Percentiles rank a stretch among this genome's conserved stretches.
Evolutionary conservation across 768 basidiomycete species (phyloP).

Genomic region (Calvatia gigantea): DNA sequence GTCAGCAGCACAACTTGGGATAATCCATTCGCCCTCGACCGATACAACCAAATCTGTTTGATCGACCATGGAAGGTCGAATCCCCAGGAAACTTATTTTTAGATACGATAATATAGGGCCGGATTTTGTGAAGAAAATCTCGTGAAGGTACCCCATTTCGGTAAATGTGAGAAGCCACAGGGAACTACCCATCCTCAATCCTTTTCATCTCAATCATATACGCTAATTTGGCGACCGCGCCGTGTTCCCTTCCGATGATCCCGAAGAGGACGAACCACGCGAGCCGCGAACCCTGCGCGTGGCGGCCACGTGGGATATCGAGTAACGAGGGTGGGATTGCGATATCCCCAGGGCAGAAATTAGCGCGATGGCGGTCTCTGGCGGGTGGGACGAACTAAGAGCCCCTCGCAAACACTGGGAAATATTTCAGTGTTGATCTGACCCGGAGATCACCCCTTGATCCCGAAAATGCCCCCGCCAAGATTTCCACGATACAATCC

Average conservation of each 20-base stretch:
- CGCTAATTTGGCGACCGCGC: conserved; percentile 5
- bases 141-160: not conserved
- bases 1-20: not conserved
- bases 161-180: not conserved
- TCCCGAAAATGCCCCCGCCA: conserved; percentile 36
- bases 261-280: conserved; percentile 17
- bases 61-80: not conserved
- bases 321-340: not conserved
- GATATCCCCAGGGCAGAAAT: conserved; percentile 3
- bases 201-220: conserved; percentile 7
- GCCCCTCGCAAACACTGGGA: conserved; percentile 7
- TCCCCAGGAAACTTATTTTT: not conserved
- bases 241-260: conserved; percentile 21
- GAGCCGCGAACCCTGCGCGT: conserved; percentile 24
- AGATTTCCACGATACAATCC: conserved; percentile 35
- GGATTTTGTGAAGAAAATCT: not conserved
- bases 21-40: not conserved
- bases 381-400: conserved; percentile 1
- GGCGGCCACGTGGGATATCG: conserved; percentile 33
- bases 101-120: not conserved
- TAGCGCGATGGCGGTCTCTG: not conserved
- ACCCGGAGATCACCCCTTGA: conserved; percentile 36
- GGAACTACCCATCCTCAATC: conserved; percentile 7
- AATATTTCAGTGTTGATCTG: conserved; percentile 11
- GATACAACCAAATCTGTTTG: not conserved